phyloP scores from a whole-genome alignment of 2,329 filamentous ascomycete genomes.

The Calonectria hawksworthii region DNA sequence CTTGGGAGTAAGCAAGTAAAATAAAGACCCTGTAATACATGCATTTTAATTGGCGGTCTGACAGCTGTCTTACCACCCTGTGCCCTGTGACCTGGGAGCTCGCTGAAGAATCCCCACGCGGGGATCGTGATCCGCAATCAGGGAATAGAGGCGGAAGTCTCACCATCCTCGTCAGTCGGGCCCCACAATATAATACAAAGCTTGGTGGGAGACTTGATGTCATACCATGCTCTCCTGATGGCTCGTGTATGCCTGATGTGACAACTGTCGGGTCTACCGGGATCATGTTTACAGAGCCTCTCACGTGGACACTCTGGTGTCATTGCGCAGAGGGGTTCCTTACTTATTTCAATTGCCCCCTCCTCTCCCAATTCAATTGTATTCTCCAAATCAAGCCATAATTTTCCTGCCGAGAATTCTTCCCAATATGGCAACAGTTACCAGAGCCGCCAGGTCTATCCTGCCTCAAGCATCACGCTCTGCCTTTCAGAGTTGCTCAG shows the following conservation, averaged over 20 bases:
- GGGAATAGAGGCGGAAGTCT: background rate
- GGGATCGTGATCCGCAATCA: background rate
- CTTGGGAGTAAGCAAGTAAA: too few relatives aligned
- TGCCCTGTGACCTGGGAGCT: background rate
- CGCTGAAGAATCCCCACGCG: background rate
- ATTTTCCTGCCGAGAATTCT: background rate
- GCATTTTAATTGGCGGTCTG: background rate
- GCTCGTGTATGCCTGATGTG: background rate
- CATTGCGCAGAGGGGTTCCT: background rate
- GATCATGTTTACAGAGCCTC: background rate
- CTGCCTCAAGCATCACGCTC: constrained; percentile 1
- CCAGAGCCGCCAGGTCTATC: background rate
- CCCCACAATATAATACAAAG: background rate
- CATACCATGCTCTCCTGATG: constrained; percentile 10
- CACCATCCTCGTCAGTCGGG: background rate
- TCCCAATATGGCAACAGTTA: background rate
- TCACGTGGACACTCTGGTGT: background rate
- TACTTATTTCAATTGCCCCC: background rate
- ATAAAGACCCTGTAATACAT: background rate
- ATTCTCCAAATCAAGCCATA: background rate
- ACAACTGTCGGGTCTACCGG: background rate
- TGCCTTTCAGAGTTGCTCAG: background rate
- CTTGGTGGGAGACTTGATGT: background rate
- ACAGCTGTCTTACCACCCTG: background rate
- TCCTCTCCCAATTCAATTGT: background rate